phyloP scores from a whole-genome alignment of 108 stramenopile genomes.

The Cylindrotheca closterium region DNA sequence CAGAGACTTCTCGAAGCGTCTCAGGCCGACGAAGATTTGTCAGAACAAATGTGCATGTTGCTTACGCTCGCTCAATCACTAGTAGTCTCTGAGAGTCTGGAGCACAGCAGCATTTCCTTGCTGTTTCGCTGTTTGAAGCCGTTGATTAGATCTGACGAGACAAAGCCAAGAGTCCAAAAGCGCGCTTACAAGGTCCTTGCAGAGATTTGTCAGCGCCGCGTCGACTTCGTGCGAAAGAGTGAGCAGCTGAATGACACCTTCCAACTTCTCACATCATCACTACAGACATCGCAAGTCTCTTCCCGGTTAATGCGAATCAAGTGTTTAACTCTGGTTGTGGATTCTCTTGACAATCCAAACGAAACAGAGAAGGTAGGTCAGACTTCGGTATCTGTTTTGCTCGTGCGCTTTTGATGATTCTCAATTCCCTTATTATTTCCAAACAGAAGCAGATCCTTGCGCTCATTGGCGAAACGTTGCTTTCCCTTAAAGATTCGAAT shows the following conservation, averaged over 20 bases:
- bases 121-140: constrained; percentile 76
- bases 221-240: constrained; percentile 43
- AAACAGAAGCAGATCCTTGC: constrained; percentile 49
- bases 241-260: constrained; percentile 59
- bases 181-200: constrained; percentile 69
- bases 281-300: constrained; percentile 73
- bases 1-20: constrained; percentile 66
- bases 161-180: constrained; percentile 66
- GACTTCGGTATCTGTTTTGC: neutral
- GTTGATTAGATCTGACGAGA: constrained; percentile 70
- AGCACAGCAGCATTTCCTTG: constrained; percentile 56
- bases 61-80: constrained; percentile 69
- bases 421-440: neutral
- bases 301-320: constrained; percentile 76
- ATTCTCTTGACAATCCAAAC: constrained; percentile 27
- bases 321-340: constrained; percentile 64
- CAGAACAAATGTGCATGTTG: constrained; percentile 63
- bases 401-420: neutral
- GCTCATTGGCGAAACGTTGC: constrained; percentile 75
- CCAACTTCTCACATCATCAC: constrained; percentile 63
- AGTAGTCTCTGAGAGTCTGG: constrained; percentile 62
- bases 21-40: constrained; percentile 40
- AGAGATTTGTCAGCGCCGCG: constrained; percentile 64
- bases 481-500: constrained; percentile 94
- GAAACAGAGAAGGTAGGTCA: constrained; percentile 13